Percentiles rank a stretch among this genome's conserved stretches.
These are phyloP conservation scores for Rhodotorula paludigena DNA, from an alignment of 768 basidiomycete species.

Conservation along the genomic window DNA sequence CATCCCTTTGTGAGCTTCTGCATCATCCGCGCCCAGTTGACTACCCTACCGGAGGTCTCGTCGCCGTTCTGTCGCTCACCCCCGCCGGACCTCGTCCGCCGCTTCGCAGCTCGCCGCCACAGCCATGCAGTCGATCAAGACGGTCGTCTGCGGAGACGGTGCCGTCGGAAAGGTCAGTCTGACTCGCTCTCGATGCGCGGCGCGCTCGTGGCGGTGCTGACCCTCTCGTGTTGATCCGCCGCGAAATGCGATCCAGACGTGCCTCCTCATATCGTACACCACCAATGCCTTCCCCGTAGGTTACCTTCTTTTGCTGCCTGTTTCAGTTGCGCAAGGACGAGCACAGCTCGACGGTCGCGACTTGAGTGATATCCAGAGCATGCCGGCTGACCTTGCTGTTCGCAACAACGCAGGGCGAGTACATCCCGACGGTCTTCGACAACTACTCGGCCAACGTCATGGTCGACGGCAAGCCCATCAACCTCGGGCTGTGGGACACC, in stretches of 20 bases:
- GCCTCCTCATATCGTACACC: conserved; percentile 97
- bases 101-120: neutral
- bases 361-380: too few species aligned
- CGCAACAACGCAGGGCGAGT: conserved; percentile 67
- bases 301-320: too few species aligned
- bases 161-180: conserved; percentile 50
- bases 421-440: conserved; percentile 97
- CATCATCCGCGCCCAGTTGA: too few species aligned
- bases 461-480: conserved; percentile 98
- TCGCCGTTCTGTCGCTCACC: too few species aligned
- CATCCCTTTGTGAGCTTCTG: too few species aligned
- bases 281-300: conserved; percentile 54
- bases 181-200: neutral
- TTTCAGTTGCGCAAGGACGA: neutral
- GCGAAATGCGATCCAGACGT: conserved; percentile 69
- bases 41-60: too few species aligned
- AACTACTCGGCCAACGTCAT: conserved; percentile 94
- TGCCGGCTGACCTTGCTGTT: conserved; percentile 51
- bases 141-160: conserved; percentile 49
- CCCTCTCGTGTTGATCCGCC: neutral
- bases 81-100: neutral
- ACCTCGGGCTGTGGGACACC: conserved; percentile 99
- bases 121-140: conserved; percentile 32
- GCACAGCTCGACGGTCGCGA: neutral
- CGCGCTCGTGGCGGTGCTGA: neutral